These are phyloP conservation scores for Nannochloropsis gaditana DNA, from an alignment of 108 stramenopile genomes.

Conservation along the genomic window DNA sequence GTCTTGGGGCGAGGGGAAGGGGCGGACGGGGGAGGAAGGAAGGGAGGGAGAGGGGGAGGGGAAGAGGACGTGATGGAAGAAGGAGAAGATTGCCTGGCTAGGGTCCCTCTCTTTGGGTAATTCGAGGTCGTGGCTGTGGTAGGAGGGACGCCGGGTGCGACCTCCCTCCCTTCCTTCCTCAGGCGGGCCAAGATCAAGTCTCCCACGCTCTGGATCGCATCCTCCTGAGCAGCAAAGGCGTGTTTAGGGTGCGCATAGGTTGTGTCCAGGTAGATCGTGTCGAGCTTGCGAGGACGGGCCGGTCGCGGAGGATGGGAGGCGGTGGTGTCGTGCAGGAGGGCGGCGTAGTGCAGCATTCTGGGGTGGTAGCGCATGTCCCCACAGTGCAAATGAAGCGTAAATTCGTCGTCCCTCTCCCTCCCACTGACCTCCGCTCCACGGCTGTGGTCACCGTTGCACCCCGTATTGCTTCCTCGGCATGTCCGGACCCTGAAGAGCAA, in stretches of 20 bases:
- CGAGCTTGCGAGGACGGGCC: background rate
- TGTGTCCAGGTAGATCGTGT: background rate
- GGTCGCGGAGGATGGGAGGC: background rate
- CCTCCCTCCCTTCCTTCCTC: background rate
- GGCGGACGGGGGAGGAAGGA: background rate
- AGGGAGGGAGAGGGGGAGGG: background rate
- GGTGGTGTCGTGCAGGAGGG: background rate
- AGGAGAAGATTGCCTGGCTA: background rate
- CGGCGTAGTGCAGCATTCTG: background rate
- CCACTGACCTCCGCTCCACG: too few species aligned
- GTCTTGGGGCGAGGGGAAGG: background rate
- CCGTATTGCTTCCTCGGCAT: too few species aligned
- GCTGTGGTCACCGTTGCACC: too few species aligned
- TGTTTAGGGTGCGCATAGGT: background rate
- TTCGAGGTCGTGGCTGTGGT: background rate
- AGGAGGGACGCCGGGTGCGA: background rate
- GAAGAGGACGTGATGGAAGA: background rate
- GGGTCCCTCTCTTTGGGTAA: too few species aligned
- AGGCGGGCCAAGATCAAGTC: background rate
- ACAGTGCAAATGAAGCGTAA: background rate
- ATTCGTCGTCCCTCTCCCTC: too few species aligned
- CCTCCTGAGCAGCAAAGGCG: background rate
- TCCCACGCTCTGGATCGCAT: background rate
- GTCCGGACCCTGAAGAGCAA: background rate
- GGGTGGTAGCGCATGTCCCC: background rate